Evolutionary conservation across 371 early-diverging fungal species (phyloP).

Genomic region (Entomophthora muscae): DNA sequence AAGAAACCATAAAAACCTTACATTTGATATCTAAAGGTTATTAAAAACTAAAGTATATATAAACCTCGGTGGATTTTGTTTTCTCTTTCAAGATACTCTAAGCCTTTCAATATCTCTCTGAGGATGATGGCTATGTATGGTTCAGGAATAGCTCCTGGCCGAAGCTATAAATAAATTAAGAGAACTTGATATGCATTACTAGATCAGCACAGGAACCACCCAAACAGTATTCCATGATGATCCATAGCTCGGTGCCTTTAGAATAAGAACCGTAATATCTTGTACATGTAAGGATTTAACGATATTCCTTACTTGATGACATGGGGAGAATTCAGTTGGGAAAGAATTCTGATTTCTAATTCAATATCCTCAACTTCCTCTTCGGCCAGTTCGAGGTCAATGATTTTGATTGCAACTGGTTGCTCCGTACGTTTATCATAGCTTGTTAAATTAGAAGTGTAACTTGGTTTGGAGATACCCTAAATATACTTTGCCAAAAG

Average conservation of each 20-base stretch:
- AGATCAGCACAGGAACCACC: constrained; percentile 86
- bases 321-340: constrained; percentile 79
- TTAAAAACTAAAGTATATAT: no score
- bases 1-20: no score
- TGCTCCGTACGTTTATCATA: constrained; percentile 57
- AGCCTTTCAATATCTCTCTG: constrained; percentile 72
- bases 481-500: constrained; percentile 83
- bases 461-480: constrained; percentile 32
- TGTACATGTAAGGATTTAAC: constrained; percentile 8
- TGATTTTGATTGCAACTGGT: constrained; percentile 83
- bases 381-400: constrained; percentile 83
- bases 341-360: constrained; percentile 87
- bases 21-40: no score
- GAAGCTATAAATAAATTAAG: no score
- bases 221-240: constrained; percentile 84
- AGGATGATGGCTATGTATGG: constrained; percentile 81
- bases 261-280: constrained; percentile 67
- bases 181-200: constrained; percentile 28
- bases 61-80: constrained; percentile 89
- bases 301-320: constrained; percentile 54
- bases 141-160: constrained; percentile 64
- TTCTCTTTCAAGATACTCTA: constrained; percentile 86
- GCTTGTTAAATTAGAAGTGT: not conserved
- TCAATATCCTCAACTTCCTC: constrained; percentile 97
- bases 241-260: constrained; percentile 75